Base-by-base conservation (phyloP, 2,329 filamentous ascomycete species). In the Alternaria triticina region DNA sequence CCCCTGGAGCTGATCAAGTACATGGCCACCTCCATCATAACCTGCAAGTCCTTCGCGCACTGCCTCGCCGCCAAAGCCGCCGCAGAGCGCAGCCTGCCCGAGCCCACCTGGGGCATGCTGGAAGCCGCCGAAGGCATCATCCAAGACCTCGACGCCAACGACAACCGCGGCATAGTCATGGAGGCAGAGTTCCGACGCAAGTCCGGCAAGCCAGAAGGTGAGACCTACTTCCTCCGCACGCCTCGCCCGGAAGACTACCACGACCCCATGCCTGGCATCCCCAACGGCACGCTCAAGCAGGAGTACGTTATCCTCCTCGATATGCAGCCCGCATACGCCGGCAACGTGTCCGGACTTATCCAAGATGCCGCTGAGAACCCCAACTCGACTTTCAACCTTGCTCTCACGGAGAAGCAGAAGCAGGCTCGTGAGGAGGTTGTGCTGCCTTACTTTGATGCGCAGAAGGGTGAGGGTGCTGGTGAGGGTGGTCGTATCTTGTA, bases 361-460 rank as follows among this genome's bases (percentile, higher is more conserved):
- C 84, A 3, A 12, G 66, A 61, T 7, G 65, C 65, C 7, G 67
- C 55, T 4, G 55, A 72, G 17, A 80, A 74, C 1, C 81, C 75
- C 3, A 78, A 73, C 5, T 91, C 91, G 10, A 97, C 95, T 0
- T 99, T 99, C 77, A 91, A 91, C 68, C 81, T 99, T 5, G 90
- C 91, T 0, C 82, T 99, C 62, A 98, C 95, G 17, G 95, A 97
- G 62, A 94, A 96, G 83, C 96, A 99, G 82, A 87, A 91, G 71
- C 86, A 86, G 68, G 95, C 97, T 54, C 85, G 96, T 25, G 95
- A 97, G 73, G 92, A 91, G 0, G 92, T 99, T 9, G 92, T 98
- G 44, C 79, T 98, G 79, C 96, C 96, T 15, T 98, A 99, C 79
- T 97, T 96, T 80, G 96, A 99, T 83, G 96, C 96, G 23, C 96